Conservation (phyloP, 768 basidiomycete genomes). For the Tulasnella sp. region DNA sequence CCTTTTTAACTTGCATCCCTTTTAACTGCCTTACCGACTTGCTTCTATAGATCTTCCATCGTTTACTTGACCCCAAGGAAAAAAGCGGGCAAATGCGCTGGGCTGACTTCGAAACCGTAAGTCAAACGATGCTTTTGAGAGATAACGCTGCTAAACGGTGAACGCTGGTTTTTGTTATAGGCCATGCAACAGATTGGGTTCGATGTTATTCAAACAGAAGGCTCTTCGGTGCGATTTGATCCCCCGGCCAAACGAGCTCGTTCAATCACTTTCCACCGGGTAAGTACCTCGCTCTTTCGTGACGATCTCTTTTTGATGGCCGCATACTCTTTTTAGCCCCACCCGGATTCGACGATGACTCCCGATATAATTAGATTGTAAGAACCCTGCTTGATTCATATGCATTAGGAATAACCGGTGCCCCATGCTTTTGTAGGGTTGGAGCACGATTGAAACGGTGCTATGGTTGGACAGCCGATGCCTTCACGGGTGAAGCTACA, state of each 20-base stretch:
- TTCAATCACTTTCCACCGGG: not conserved
- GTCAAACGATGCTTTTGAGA: not conserved
- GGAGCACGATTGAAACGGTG: slow-evolving; percentile 6
- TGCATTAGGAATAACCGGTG: not conserved
- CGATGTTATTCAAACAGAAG: not conserved
- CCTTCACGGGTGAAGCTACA: not conserved
- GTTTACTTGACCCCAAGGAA: not conserved
- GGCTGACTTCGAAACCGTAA: not conserved
- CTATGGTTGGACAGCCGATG: not conserved
- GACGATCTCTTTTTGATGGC: not conserved
- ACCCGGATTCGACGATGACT: slow-evolving; percentile 2
- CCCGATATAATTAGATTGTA: not conserved
- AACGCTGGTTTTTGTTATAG: not conserved
- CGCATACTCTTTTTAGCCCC: not conserved
- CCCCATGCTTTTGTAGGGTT: not conserved
- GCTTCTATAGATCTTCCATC: not conserved
- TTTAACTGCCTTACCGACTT: not conserved
- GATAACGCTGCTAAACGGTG: too few species aligned
- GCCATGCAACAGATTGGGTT: not conserved
- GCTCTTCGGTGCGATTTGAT: not conserved
- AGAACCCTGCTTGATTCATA: not conserved
- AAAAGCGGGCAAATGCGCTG: not conserved
- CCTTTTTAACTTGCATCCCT: not conserved
- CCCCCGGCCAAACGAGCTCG: not conserved
- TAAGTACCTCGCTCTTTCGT: not conserved